Evolutionary conservation across 2,329 filamentous ascomycete genomes (phyloP).

Genomic region (Colletotrichum sp.): DNA sequence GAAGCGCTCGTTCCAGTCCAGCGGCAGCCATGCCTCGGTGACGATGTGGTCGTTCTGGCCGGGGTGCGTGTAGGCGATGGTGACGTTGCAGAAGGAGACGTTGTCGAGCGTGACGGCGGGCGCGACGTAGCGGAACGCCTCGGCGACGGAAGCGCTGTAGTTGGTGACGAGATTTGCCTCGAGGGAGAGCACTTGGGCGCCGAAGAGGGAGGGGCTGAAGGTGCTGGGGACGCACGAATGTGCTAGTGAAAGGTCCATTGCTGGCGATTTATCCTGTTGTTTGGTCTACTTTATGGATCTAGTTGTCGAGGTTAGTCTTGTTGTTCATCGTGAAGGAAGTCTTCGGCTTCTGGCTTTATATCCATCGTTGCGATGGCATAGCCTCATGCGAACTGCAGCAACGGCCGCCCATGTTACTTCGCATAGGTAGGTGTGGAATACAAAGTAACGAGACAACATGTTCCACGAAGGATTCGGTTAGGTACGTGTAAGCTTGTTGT

Average conservation of each 20-base stretch:
- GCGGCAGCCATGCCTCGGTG: constrained; percentile 29
- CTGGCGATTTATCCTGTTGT: background rate
- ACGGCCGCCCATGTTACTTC: background rate
- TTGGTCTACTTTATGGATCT: background rate
- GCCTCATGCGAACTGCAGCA: background rate
- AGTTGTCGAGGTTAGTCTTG: background rate
- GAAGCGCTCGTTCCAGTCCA: constrained; percentile 33
- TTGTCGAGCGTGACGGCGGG: constrained; percentile 16
- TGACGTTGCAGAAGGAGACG: constrained; percentile 3
- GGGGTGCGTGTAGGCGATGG: background rate
- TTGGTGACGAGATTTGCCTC: constrained; percentile 18
- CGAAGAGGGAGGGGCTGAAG: constrained; percentile 4
- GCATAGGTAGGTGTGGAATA: background rate
- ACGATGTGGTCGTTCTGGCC: constrained; percentile 25
- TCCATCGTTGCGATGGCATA: background rate
- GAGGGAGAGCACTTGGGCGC: constrained; percentile 17
- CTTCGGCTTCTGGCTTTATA: background rate
- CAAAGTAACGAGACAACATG: background rate
- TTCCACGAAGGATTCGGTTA: background rate
- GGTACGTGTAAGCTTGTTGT: background rate
- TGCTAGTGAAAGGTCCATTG: background rate
- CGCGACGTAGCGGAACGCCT: background rate
- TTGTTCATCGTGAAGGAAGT: no score
- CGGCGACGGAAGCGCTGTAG: constrained; percentile 11
- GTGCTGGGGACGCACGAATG: background rate